Percentiles rank a stretch among this genome's conserved stretches.
phyloP scores from a whole-genome alignment of 225 moss, liverwort and hornwort species.

The Bryoerythrophyllum caledonicum region DNA sequence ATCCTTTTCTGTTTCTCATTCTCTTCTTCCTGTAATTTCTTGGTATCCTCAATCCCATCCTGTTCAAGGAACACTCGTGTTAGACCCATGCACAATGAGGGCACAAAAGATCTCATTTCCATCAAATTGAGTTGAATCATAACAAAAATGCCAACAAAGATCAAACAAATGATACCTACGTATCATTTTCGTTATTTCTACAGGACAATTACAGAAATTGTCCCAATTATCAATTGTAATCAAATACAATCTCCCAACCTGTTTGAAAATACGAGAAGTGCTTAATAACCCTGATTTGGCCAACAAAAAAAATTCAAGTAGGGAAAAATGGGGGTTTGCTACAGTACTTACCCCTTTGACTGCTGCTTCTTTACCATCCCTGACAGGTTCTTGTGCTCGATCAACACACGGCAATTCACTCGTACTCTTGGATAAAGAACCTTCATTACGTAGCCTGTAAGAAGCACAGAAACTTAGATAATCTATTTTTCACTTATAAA shows the following conservation, averaged over 20 bases:
- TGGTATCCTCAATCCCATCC: constrained; percentile 15
- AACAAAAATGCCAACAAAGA: background rate
- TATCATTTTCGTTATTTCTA: background rate
- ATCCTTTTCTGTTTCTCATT: constrained; percentile 30
- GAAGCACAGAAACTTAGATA: constrained; percentile 16
- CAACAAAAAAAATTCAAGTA: no score
- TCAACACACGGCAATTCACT: constrained; percentile 24
- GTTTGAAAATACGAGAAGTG: background rate
- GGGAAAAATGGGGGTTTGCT: background rate
- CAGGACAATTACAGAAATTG: background rate
- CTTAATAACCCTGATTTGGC: background rate
- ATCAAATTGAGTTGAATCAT: background rate
- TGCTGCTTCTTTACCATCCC: constrained; percentile 28
- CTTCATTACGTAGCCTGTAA: constrained; percentile 39
- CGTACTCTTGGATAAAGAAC: constrained; percentile 24
- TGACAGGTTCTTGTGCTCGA: constrained; percentile 24
- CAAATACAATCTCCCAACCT: constrained; percentile 12
- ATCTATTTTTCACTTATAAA: background rate
- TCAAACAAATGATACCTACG: background rate
- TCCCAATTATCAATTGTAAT: background rate
- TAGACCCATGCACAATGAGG: background rate
- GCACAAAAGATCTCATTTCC: constrained; percentile 4
- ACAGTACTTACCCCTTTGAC: constrained; percentile 15
- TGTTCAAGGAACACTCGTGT: constrained; percentile 23
- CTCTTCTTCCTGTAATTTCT: constrained; percentile 24